phyloP scores from a whole-genome alignment of 805 yeast species.

The Wickerhamiella occidentalis region DNA sequence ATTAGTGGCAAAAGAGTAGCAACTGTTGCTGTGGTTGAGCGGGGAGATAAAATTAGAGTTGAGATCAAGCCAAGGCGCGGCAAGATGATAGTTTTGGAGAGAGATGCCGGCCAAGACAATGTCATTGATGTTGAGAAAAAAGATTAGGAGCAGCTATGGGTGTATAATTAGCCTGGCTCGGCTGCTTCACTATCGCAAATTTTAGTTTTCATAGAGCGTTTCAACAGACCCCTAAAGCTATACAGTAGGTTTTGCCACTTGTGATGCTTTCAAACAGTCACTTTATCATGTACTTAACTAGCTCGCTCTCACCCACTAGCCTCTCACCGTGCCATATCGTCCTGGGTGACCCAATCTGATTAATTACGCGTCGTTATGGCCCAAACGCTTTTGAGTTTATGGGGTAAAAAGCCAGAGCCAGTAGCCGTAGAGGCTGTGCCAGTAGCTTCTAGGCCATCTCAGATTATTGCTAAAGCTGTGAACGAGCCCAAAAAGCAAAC shows the following conservation, averaged over 20 bases:
- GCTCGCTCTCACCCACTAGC: too few species aligned
- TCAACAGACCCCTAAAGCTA: too few species aligned
- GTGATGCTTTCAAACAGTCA: too few species aligned
- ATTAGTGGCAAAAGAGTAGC: slow-evolving; percentile 1
- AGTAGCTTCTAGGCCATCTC: not conserved
- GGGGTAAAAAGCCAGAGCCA: slow-evolving; percentile 7
- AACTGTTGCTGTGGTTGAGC: slow-evolving; percentile 7
- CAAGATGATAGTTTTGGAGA: slow-evolving; percentile 1
- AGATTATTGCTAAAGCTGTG: not conserved
- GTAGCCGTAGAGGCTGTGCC: not conserved
- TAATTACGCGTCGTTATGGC: slow-evolving; percentile 11
- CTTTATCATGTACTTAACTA: too few species aligned
- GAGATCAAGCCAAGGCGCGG: slow-evolving; percentile 5
- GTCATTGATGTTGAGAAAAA: not conserved
- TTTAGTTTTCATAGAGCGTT: too few species aligned
- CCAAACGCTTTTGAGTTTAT: slow-evolving; percentile 9
- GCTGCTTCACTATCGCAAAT: too few species aligned
- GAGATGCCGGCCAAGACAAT: not conserved
- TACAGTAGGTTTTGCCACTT: too few species aligned
- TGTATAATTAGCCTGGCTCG: too few species aligned
- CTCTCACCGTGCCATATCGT: too few species aligned
- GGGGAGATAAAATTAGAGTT: not conserved
- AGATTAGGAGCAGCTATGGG: too few species aligned
- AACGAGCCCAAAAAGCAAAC: not conserved
- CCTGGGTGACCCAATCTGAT: not conserved